Base-by-base conservation (phyloP, 208 protist genomes). In the Acanthamoeba castellanii region DNA sequence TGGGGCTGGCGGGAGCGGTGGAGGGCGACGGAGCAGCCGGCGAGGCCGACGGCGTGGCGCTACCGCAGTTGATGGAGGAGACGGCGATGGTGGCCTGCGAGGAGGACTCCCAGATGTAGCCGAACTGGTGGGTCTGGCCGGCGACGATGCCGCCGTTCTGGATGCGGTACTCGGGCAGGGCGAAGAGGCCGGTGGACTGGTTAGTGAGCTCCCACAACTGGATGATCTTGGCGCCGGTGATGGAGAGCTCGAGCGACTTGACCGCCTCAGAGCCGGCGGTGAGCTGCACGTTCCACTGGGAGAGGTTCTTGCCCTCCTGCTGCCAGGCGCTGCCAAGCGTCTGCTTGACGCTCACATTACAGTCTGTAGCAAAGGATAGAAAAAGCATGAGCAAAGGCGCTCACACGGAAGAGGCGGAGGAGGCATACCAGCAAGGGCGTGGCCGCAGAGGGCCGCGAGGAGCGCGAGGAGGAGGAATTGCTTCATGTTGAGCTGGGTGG, bases 121-220 rank as follows among this genome's bases (percentile, higher is more conserved):
- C 70, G 25, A 78, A 78, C 70, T 45, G 70, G 34, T 78, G 70
- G 18, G 8, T 5, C 70, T 78, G 70, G 18, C 70, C 70, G 6
- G 70, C 70, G 25, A 27, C 32, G 70, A 78, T 16, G 32, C 70
- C 70, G 18, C 70, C 70, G 34, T 20, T 45, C 34, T 78, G 70
- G 34, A 45, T 14, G 32, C 70, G 70, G 16, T 78, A 78, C 13
- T 78, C 70, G 7, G 70, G 70, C 70, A 78, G 70, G 20, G 70
- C 4, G 70, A 45, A 78, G 32, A 78, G 34, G 13, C 34, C 70
- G n/a, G 9, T 78, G 34, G n/a, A 34, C 70, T 78, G 32, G 7
- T 78, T 78, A 3, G n/a, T 78, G 16, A 78, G 70, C 34, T 78
- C 70, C 70, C 70, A 78, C 7, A 78, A 4, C 70, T 78, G 70